Conservation (phyloP, 495 filamentous ascomycete genomes). For the Clavariopsis aquatica region DNA sequence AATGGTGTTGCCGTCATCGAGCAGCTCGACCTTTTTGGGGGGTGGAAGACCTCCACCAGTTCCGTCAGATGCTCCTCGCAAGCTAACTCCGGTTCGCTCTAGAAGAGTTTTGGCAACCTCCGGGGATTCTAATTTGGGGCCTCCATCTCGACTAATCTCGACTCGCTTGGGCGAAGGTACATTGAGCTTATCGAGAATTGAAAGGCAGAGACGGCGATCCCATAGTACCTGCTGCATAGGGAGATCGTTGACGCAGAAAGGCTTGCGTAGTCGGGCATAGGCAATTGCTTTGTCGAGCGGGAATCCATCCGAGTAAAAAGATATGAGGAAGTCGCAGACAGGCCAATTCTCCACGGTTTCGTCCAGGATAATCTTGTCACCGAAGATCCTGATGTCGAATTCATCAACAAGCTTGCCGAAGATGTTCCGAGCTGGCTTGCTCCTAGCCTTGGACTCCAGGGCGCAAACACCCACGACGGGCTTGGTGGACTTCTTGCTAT, state of each 20-base stretch:
- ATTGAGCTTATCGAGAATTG: conserved; percentile 80
- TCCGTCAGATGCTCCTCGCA: conserved; percentile 75
- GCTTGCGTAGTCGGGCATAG: conserved; percentile 86
- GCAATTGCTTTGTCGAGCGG: conserved; percentile 95
- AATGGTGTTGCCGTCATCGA: conserved; percentile 84
- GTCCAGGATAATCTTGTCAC: conserved; percentile 96
- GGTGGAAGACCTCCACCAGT: conserved; percentile 60
- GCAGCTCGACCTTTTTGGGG: conserved; percentile 70
- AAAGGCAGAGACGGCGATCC: conserved; percentile 88
- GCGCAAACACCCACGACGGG: conserved; percentile 91
- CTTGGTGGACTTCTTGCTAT: conserved; percentile 44
- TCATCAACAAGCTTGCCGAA: conserved; percentile 89
- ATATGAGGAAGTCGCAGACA: conserved; percentile 86
- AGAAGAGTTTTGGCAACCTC: conserved; percentile 78
- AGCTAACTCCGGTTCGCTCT: conserved; percentile 72
- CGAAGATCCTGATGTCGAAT: conserved; percentile 95
- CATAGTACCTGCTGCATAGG: conserved; percentile 98
- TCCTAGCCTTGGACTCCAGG: conserved; percentile 90
- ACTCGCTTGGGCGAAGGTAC: conserved; percentile 86
- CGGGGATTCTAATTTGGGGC: conserved; percentile 71
- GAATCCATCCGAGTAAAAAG: conserved; percentile 97
- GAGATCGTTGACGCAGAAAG: conserved; percentile 95
- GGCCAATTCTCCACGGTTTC: conserved; percentile 71
- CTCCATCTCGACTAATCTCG: conserved; percentile 94
- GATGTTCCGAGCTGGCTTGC: conserved; percentile 94